These are phyloP conservation scores for Xylaria sp. DNA, from an alignment of 2,329 filamentous ascomycete genomes.

Conservation along the genomic window DNA sequence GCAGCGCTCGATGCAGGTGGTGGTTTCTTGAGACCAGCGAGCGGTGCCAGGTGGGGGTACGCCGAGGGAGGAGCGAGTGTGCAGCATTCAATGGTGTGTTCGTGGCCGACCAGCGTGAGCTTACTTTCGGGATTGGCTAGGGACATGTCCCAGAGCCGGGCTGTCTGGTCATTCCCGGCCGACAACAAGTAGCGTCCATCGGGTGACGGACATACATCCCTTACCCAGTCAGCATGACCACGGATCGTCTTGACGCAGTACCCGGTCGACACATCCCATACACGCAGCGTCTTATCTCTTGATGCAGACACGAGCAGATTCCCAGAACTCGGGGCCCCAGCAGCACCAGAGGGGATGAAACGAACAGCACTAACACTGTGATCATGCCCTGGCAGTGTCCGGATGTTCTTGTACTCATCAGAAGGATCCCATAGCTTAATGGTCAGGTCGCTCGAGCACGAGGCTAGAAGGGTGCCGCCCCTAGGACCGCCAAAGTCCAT, in stretches of 20 bases:
- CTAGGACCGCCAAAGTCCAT: constrained; percentile 90
- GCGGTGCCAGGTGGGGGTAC: constrained; percentile 78
- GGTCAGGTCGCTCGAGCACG: constrained; percentile 87
- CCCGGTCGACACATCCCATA: constrained; percentile 94
- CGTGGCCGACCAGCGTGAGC: constrained; percentile 83
- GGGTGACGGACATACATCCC: constrained; percentile 82
- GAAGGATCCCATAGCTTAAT: constrained; percentile 96
- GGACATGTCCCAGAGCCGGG: constrained; percentile 85
- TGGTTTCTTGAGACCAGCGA: constrained; percentile 86
- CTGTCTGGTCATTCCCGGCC: constrained; percentile 82
- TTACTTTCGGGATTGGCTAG: constrained; percentile 75
- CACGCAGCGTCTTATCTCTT: constrained; percentile 82
- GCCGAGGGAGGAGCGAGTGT: constrained; percentile 82
- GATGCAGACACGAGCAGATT: constrained; percentile 89
- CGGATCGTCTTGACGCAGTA: constrained; percentile 91
- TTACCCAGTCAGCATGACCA: constrained; percentile 91
- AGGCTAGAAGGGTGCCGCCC: constrained; percentile 80
- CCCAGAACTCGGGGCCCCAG: constrained; percentile 79
- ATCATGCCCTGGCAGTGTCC: constrained; percentile 89
- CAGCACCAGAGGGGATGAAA: constrained; percentile 85
- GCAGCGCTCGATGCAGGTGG: constrained; percentile 78
- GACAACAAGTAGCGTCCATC: constrained; percentile 88
- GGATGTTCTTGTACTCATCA: constrained; percentile 94
- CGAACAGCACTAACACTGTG: constrained; percentile 90
- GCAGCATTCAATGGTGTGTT: constrained; percentile 87